Evolutionary conservation across 2,329 filamentous ascomycete species (phyloP), one percentile per base, ranked within the genome.

Genomic region (Ustulina deusta): DNA sequence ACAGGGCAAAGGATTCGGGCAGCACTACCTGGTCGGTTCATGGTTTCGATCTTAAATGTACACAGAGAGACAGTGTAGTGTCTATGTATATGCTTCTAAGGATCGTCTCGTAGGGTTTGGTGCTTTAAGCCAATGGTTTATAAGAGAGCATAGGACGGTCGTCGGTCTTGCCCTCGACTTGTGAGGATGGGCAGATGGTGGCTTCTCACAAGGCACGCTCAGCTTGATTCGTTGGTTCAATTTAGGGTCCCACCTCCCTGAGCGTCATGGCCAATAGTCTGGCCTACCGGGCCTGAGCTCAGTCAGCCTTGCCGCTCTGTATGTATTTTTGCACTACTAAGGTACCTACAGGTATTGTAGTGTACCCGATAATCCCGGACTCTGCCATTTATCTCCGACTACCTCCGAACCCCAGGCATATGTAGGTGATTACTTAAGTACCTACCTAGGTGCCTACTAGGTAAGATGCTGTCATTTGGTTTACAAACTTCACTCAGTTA

Each of bases 21-120:
- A 74, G 75, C 67, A 76, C 79, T 88, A 88, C 86, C 86, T 87
- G 85, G 83, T 83, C 86, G 83, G 79, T 88, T 88, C 86, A 88
- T 88, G 77, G 79, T 83, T 79, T 76, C 46, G 56, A 61, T 69
- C 62, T 66, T 65, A 66, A 25, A 42, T 38, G 11, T 40, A 51
- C 46, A n/a, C 57, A 55, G 54, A 17, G 59, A 71, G 63, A 66
- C 40, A 42, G 61, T 65, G 32, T 57, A 54, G 36, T 54, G 44
- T 51, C 57, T 38, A 22, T 11, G 6, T 27, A 58, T 49, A 20
- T 22, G 52, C 17, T 65, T 58, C 42, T 46, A 27, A 55, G 17
- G 34, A 27, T 70, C 44, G 63, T 59, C 58, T 63, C 52, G 66
- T 61, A n/a, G 63, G 61, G 34, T 27, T 40, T 11, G 38, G 44